phyloP scores from a whole-genome alignment of 768 basidiomycete species.

The Holtermanniella nyarrowii region DNA sequence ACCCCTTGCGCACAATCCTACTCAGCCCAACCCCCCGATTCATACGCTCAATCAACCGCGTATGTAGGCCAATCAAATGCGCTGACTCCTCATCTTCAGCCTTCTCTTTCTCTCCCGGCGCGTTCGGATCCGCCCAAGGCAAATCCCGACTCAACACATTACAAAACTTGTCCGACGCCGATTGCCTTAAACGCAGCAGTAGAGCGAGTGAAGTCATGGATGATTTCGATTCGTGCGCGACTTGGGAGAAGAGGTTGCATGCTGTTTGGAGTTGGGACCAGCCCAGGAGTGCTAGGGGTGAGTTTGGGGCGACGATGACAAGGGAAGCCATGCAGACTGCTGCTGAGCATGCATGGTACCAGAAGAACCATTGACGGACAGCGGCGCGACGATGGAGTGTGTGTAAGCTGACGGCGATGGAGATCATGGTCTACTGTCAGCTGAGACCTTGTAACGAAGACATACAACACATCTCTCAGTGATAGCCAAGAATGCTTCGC shows the following conservation, averaged over 20 bases:
- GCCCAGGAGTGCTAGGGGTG: slow-evolving; percentile 2
- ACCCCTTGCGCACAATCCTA: neutral
- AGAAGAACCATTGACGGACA: slow-evolving; percentile 9
- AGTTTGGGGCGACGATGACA: slow-evolving; percentile 5
- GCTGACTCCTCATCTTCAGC: slow-evolving; percentile 1
- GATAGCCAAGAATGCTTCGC: slow-evolving; percentile 7
- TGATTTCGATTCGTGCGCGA: slow-evolving; percentile 1
- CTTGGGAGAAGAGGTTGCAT: slow-evolving; percentile 3
- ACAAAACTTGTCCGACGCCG: slow-evolving; percentile 1
- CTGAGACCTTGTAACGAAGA: neutral
- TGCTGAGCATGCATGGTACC: slow-evolving; percentile 6
- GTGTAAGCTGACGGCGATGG: slow-evolving; percentile 1
- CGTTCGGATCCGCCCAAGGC: neutral
- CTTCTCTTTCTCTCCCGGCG: no score
- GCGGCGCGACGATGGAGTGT: neutral
- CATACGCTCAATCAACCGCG: slow-evolving; percentile 1
- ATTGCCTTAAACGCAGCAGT: slow-evolving; percentile 1
- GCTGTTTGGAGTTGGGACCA: slow-evolving; percentile 6
- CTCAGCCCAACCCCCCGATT: neutral
- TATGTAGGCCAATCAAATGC: slow-evolving; percentile 2
- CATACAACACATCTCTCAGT: slow-evolving; percentile 6
- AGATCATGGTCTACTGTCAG: slow-evolving; percentile 3
- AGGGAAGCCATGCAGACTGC: slow-evolving; percentile 6
- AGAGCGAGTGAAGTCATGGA: slow-evolving; percentile 3
- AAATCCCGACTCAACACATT: neutral